Conservation (phyloP, 208 protist genomes). For the Phytomonas francai region DNA sequence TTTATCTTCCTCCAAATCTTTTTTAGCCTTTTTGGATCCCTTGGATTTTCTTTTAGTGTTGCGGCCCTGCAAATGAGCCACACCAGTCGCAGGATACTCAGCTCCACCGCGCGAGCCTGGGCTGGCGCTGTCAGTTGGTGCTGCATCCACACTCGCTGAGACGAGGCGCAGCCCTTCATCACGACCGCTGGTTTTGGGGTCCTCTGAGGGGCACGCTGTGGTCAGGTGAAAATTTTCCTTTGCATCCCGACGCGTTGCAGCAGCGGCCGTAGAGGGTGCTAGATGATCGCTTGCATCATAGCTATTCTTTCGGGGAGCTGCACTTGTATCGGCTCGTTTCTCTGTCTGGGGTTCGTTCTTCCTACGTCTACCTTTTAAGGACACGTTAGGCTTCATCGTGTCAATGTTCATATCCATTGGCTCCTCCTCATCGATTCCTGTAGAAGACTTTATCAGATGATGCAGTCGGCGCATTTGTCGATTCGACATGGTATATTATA, state of each 20-base stretch:
- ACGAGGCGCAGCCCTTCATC: not conserved
- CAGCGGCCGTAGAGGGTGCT: not conserved
- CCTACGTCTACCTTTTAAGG: not conserved
- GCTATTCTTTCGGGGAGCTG: not conserved
- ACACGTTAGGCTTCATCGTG: not conserved
- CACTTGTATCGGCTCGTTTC: not conserved
- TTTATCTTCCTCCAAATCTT: conserved; percentile 62
- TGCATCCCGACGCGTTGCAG: not conserved
- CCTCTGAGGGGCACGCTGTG: not conserved
- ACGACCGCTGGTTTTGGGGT: not conserved
- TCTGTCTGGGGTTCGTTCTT: not conserved
- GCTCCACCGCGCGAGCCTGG: not conserved
- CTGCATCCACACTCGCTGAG: not conserved
- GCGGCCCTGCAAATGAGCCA: not conserved
- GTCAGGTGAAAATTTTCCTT: not conserved
- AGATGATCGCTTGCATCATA: not conserved
- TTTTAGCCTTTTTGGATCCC: conserved; percentile 19
- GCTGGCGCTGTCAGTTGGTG: not conserved
- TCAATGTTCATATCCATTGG: not conserved
- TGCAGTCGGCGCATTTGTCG: conserved; percentile 74
- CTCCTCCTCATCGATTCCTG: conserved; percentile 41
- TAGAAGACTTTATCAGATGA: conserved; percentile 61
- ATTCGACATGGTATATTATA: conserved; percentile 46
- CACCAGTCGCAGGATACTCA: not conserved
- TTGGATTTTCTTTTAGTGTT: not conserved